Base-by-base conservation (phyloP, 257 asterid genomes). In the Plantago major region DNA sequence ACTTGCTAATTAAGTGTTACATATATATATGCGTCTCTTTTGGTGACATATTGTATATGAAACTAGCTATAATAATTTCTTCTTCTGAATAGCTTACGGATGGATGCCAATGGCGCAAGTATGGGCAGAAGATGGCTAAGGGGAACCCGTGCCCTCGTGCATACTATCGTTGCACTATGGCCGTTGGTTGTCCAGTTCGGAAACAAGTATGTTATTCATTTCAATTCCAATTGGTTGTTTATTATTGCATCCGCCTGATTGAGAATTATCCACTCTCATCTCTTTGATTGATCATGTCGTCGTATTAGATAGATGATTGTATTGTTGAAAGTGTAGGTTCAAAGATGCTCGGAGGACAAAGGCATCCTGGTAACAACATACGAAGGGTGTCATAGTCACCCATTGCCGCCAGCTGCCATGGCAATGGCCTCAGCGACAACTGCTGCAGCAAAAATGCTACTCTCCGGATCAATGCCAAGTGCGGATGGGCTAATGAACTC, bases 131-230 rank as follows among this genome's bases (percentile, higher is more conserved):
- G 74, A 86, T 92, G 84, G 99, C 99, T 0, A 92, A 92, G 66
- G 99, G 99, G 33, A 92, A 92, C 69, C 97, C 99, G 0, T 86
- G 95, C 57, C 99, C 99, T 40, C 93, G 99, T 17, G 99, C 99
- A 8, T 92, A 92, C 69, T 92, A 89, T 1, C 84, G 99, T 3
- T 92, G 99, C 82, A 92, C 99, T 71, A 92, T 92, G 99, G 95
- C 94, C 1, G 84, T 85, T 16, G 95, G 91, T 30, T 92, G 99
- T 67, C 96, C 99, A 5, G 99, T 92, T 49, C 83, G 99, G 8
- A 92, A 92, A 70, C 99, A 92, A 76, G 99, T 92, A 78, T 2
- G 89, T 37, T 56, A 16, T 33, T 8, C 22, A 33, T 55, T 55
- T 33, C 3, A 30, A 11, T 33, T 33, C 40, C 26, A 22, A 22